These are phyloP conservation scores for Urtica urens DNA, from an alignment of 306 rosid species.

Conservation along the genomic window DNA sequence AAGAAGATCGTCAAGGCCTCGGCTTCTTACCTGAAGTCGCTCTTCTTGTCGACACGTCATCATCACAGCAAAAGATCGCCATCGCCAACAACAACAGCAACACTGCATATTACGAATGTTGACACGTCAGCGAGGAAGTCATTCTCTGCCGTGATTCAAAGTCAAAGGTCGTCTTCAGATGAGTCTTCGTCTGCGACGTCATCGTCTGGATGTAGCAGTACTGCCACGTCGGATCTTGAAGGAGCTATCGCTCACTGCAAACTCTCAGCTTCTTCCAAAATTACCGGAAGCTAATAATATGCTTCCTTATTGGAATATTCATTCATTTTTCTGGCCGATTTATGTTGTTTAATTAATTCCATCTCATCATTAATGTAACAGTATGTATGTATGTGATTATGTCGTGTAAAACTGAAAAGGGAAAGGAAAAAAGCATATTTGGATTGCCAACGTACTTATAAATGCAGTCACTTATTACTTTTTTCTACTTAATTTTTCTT, in stretches of 20 bases:
- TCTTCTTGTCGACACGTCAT: slow-evolving; percentile 13
- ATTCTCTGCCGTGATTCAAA: slow-evolving; percentile 66
- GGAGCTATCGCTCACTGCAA: slow-evolving; percentile 97
- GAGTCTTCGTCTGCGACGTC: slow-evolving; percentile 51
- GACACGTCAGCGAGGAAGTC: slow-evolving; percentile 56
- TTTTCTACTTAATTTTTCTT: no score
- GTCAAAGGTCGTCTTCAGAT: slow-evolving; percentile 28
- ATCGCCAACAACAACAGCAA: slow-evolving; percentile 30
- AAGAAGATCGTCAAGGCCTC: slow-evolving; percentile 45
- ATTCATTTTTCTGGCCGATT: no score
- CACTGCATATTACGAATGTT: slow-evolving; percentile 36
- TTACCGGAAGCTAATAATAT: no score
- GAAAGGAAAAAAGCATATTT: no score
- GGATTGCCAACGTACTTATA: no score
- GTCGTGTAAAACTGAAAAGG: no score
- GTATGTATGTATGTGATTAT: no score
- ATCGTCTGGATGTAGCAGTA: slow-evolving; percentile 70
- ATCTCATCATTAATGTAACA: no score
- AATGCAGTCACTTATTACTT: no score
- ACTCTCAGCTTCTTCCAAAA: no score
- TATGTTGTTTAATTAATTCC: no score
- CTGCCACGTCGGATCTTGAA: slow-evolving; percentile 52
- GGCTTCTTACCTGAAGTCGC: slow-evolving; percentile 57
- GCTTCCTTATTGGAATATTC: no score
- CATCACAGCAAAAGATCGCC: slow-evolving; percentile 16